These are phyloP conservation scores for Diplosphaera chodatii DNA, from an alignment of 139 green algal genomes.

Conservation along the genomic window DNA sequence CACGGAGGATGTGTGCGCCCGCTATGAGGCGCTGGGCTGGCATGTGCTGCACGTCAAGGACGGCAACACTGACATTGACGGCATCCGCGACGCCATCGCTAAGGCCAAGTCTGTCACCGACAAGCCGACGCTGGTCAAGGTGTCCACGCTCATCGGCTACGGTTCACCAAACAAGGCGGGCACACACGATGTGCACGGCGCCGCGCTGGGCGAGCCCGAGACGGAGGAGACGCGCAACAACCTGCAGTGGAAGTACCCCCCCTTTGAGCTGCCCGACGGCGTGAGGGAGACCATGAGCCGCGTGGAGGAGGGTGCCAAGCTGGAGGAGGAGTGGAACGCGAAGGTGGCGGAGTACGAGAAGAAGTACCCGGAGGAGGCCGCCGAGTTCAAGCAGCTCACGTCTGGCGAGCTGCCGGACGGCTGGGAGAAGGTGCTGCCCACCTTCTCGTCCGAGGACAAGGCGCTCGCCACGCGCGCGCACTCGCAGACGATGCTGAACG, in stretches of 20 bases:
- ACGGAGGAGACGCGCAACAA: conserved; percentile 87
- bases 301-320: conserved; percentile 34
- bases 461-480: conserved; percentile 91
- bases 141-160: conserved; percentile 97
- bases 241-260: conserved; percentile 86
- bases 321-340: conserved; percentile 77
- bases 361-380: conserved; percentile 75
- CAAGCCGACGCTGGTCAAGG: conserved; percentile 96
- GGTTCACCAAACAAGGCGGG: conserved; percentile 98
- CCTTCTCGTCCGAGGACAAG: conserved; percentile 90
- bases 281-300: conserved; percentile 30
- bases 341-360: conserved; percentile 47
- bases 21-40: conserved; percentile 90
- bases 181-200: conserved; percentile 95
- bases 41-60: conserved; percentile 79
- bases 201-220: conserved; percentile 59
- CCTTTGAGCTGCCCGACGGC: conserved; percentile 91
- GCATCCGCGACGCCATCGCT: conserved; percentile 74
- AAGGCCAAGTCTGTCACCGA: conserved; percentile 72
- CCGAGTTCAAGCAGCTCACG: conserved; percentile 80
- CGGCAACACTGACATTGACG: conserved; percentile 93
- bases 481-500: conserved; percentile 95
- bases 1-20: conserved; percentile 93
- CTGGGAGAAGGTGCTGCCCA: conserved; percentile 85
- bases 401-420: conserved; percentile 69